These are phyloP conservation scores for Aristolochia contorta DNA, from an alignment of 164 flowering plant genomes.

Conservation along the genomic window DNA sequence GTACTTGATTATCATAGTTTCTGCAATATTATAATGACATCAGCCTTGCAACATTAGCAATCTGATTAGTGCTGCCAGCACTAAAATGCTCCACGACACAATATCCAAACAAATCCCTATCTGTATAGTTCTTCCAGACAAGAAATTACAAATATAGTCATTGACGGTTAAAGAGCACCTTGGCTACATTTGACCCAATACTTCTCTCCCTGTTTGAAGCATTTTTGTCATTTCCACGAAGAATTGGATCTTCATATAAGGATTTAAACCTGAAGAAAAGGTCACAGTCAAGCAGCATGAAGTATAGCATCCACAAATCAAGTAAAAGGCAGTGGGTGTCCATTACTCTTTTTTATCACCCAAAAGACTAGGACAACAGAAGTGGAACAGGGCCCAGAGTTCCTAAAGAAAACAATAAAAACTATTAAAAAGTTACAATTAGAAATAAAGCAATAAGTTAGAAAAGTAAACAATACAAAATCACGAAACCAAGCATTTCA, in stretches of 20 bases:
- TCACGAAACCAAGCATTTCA: constrained; percentile 10
- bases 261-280: constrained; percentile 58
- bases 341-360: constrained; percentile 80
- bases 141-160: background rate
- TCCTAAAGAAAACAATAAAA: constrained; percentile 39
- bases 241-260: constrained; percentile 58
- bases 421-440: constrained; percentile 1
- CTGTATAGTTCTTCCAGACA: background rate
- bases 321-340: no score
- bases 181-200: constrained; percentile 80
- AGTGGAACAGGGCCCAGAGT: constrained; percentile 92
- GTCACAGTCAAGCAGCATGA: constrained; percentile 1
- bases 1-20: no score
- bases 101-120: no score
- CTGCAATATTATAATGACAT: no score
- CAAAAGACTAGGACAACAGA: constrained; percentile 82
- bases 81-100: no score
- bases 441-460: background rate
- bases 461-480: background rate
- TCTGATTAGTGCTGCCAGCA: no score
- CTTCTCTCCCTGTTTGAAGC: constrained; percentile 85
- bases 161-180: constrained; percentile 34
- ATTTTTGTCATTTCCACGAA: constrained; percentile 88
- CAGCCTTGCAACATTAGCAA: no score
- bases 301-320: no score